Evolutionary conservation across 768 basidiomycete species (phyloP).

Genomic region (Gautieria morchelliformis): DNA sequence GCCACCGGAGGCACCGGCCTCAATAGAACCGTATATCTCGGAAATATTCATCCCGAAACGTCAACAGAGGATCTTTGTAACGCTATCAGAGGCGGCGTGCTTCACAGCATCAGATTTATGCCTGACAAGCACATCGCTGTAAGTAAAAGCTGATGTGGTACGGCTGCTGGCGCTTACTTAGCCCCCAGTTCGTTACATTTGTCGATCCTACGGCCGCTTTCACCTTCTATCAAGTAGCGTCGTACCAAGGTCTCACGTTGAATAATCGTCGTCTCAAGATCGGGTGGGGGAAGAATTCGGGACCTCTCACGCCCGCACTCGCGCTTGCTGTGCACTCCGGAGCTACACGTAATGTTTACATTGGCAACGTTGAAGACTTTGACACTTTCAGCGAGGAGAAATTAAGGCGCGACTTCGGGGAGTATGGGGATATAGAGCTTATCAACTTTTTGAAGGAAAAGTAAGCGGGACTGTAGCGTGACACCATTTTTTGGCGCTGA

Average conservation of each 20-base stretch:
- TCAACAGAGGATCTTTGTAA: conserved; percentile 94
- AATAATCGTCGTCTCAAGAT: conserved; percentile 93
- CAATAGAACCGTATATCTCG: conserved; percentile 91
- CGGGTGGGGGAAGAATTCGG: conserved; percentile 96
- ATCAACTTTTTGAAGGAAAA: conserved; percentile 95
- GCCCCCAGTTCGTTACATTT: conserved; percentile 81
- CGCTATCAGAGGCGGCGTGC: conserved; percentile 89
- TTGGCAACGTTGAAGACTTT: conserved; percentile 93
- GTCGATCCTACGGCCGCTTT: conserved; percentile 89
- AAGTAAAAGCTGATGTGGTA: conserved; percentile 21
- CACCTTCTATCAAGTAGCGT: conserved; percentile 89
- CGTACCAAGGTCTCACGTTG: conserved; percentile 79
- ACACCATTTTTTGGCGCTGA: neutral
- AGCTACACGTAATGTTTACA: conserved; percentile 93
- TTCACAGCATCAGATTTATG: conserved; percentile 93
- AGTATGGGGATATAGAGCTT: conserved; percentile 94
- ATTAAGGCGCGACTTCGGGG: conserved; percentile 87
- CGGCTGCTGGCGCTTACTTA: neutral
- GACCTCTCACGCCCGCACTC: conserved; percentile 72
- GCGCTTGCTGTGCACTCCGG: conserved; percentile 87
- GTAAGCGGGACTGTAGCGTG: conserved; percentile 33
- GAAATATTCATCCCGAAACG: conserved; percentile 95
- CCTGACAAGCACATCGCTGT: conserved; percentile 96
- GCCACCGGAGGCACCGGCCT: conserved; percentile 30
- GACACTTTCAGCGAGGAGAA: conserved; percentile 85